Evolutionary conservation across 2,329 filamentous ascomycete genomes (phyloP), one percentile per base, ranked within the genome.

Genomic region (Thermothelomyces thermophilus): DNA sequence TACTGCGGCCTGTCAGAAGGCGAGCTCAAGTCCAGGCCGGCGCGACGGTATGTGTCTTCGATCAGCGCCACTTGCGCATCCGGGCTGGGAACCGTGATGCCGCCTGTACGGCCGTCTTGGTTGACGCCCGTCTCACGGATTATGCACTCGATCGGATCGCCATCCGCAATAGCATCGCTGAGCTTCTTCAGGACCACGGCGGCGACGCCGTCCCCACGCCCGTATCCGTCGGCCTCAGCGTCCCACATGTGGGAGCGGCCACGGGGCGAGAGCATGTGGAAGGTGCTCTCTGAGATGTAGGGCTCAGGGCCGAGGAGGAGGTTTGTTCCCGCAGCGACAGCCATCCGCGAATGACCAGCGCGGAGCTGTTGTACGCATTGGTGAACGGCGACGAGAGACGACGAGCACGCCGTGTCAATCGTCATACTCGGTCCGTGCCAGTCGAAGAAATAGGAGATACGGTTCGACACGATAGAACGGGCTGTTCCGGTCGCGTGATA

Each of bases 141-240:
- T 14, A 76, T 54, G 16, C 62, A 66, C 10, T 66, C 60, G 36
- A 75, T 70, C 0, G 49, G 26, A 26, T 70, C 64, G 0, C 72
- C 71, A n/a, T 46, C 34, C 16, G 5, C n/a, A 22, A 80, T 49
- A 0, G 77, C 78, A 31, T 66, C 65, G 5, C 66, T 66, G 11
- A 69, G 59, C 2, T 56, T 66, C 60, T 79, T 80, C 1, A 80
- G 49, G 0, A 78, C 52, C 0, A 80, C 33, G 3, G 68, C 64
- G 0, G 65, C 71, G 13, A 73, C 57, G 3, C 75, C 77, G 52
- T 80, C 76, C 2, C 75, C 76, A 13, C 76, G 66, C 1, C 66
- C 73, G 54, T 79, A 81, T 0, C 77, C 78, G 48, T 75, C 67
- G 0, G 72, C 77, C 5, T 58, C 57, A 0, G 60, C 58, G 52